These are phyloP conservation scores for Verticillium nubilum DNA, from an alignment of 2,329 filamentous ascomycete genomes.

Conservation along the genomic window DNA sequence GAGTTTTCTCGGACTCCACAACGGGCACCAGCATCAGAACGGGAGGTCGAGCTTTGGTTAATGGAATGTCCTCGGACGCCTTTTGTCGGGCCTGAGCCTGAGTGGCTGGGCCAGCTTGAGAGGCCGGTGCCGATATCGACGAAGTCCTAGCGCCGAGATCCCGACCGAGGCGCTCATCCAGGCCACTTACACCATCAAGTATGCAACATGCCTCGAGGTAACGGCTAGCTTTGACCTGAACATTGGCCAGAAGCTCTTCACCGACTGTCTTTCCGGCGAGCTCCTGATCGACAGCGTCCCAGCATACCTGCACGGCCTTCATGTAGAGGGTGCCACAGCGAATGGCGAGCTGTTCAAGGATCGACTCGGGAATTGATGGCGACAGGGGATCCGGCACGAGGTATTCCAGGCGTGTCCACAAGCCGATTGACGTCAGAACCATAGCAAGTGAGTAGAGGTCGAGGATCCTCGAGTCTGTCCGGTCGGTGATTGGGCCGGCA, in stretches of 20 bases:
- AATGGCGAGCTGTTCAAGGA: constrained; percentile 57
- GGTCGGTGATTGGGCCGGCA: constrained; percentile 40
- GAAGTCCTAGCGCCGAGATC: constrained; percentile 30
- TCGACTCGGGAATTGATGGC: constrained; percentile 53
- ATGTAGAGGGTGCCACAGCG: constrained; percentile 71
- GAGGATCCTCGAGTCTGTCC: constrained; percentile 50
- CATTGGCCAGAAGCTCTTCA: constrained; percentile 45
- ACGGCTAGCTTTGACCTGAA: constrained; percentile 50
- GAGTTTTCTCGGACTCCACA: neutral
- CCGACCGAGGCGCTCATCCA: constrained; percentile 47
- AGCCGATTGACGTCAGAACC: constrained; percentile 66
- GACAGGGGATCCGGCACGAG: constrained; percentile 38
- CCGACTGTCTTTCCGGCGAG: constrained; percentile 38
- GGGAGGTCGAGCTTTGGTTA: neutral
- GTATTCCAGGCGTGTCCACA: constrained; percentile 64
- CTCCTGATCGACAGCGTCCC: constrained; percentile 63
- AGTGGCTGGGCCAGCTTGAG: neutral
- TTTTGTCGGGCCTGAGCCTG: neutral
- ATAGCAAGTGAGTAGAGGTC: constrained; percentile 72
- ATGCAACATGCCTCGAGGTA: constrained; percentile 59
- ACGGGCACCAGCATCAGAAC: too few species aligned
- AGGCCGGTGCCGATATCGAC: neutral
- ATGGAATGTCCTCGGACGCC: neutral
- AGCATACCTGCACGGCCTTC: constrained; percentile 68
- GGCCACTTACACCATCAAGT: constrained; percentile 51